Conservation (phyloP, 345 rosid genomes). For the Hibiscus tridactylites region DNA sequence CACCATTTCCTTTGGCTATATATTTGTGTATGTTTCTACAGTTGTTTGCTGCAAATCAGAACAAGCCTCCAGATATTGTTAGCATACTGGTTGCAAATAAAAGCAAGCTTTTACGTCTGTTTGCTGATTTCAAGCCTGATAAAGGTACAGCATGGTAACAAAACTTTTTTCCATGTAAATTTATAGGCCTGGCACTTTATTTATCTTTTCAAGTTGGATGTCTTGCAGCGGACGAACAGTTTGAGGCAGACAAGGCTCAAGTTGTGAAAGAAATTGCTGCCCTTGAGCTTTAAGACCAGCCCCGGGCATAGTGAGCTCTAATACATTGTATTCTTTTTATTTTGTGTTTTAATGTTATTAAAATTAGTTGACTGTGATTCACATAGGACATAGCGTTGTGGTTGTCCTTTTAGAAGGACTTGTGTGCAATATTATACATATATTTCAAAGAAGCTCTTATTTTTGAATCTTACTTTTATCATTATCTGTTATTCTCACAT, state of each 20-base stretch:
- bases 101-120: slow-evolving; percentile 63
- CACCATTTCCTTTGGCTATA: neutral
- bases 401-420: neutral
- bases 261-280: slow-evolving; percentile 77
- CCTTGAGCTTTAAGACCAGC: slow-evolving; percentile 40
- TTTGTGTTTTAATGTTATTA: neutral
- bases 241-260: slow-evolving; percentile 90
- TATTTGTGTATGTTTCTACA: slow-evolving; percentile 12
- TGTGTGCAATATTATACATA: neutral
- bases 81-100: slow-evolving; percentile 57
- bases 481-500: neutral
- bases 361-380: slow-evolving; percentile 12
- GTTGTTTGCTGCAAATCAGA: slow-evolving; percentile 76
- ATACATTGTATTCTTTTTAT: neutral
- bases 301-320: slow-evolving; percentile 5
- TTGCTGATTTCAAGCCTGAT: slow-evolving; percentile 60
- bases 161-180: neutral
- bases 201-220: neutral
- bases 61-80: slow-evolving; percentile 55
- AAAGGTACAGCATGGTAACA: slow-evolving; percentile 36
- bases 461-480: neutral
- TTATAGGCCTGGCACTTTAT: neutral
- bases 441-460: neutral
- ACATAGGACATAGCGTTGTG: neutral
- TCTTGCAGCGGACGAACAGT: slow-evolving; percentile 80